Evolutionary conservation across 1,284 basidiomycete species (phyloP).

Genomic region (Apiotrichum laibachii): DNA sequence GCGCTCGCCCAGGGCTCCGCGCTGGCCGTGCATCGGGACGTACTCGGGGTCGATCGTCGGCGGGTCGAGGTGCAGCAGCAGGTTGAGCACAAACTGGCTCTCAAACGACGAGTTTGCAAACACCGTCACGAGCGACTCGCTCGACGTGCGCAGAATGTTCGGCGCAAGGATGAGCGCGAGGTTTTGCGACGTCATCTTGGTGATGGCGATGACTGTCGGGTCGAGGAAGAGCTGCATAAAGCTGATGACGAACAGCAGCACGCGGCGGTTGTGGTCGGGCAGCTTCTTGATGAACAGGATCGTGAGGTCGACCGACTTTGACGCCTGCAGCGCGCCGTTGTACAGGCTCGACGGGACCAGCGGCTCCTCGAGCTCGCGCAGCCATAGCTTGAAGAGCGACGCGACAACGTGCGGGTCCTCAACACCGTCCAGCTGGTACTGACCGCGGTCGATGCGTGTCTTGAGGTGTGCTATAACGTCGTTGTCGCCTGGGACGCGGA

Average conservation of each 20-base stretch:
- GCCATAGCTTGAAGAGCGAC: constrained; percentile 84
- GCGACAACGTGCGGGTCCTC: constrained; percentile 85
- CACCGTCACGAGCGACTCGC: constrained; percentile 75
- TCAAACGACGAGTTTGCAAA: constrained; percentile 87
- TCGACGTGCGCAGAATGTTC: constrained; percentile 76
- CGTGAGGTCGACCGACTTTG: constrained; percentile 65
- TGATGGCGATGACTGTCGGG: constrained; percentile 64
- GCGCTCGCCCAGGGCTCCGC: not conserved
- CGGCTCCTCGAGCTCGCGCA: constrained; percentile 82
- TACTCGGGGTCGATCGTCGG: constrained; percentile 69
- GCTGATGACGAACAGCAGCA: constrained; percentile 79
- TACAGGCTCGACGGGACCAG: constrained; percentile 70
- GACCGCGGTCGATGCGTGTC: constrained; percentile 80
- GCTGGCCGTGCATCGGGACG: constrained; percentile 27
- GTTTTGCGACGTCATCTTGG: constrained; percentile 71
- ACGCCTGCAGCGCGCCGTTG: constrained; percentile 62
- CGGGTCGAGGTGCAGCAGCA: constrained; percentile 74
- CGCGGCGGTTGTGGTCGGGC: constrained; percentile 77
- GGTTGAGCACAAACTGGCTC: constrained; percentile 78
- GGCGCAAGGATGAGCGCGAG: constrained; percentile 75
- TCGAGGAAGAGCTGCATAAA: constrained; percentile 84
- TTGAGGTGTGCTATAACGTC: constrained; percentile 81
- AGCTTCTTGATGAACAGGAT: constrained; percentile 70
- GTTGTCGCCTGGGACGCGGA: constrained; percentile 81
- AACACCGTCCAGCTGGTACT: constrained; percentile 72